Conservation (phyloP, 805 yeast species). For the Candida krabiensis region DNA sequence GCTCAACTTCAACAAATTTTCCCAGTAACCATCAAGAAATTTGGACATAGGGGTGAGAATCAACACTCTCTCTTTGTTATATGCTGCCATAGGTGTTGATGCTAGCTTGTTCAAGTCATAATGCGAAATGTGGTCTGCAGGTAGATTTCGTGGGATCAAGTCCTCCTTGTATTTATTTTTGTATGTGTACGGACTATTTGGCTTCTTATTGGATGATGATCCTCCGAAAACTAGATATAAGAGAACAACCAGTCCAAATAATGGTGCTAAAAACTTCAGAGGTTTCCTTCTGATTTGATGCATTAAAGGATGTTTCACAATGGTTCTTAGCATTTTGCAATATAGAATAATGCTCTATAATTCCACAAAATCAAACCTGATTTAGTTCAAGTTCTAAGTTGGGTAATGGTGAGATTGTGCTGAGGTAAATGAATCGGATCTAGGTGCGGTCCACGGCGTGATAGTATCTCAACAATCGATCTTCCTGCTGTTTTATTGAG, state of each 20-base stretch:
- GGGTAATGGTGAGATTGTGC: no score
- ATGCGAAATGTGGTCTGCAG: conserved; percentile 75
- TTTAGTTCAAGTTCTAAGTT: no score
- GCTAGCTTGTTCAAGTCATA: conserved; percentile 80
- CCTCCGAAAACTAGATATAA: conserved; percentile 44
- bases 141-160: conserved; percentile 59
- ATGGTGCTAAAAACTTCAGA: conserved; percentile 44
- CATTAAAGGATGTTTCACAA: conserved; percentile 29
- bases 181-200: conserved; percentile 34
- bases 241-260: conserved; percentile 40
- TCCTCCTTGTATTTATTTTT: conserved; percentile 44
- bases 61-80: conserved; percentile 78
- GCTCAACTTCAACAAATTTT: conserved; percentile 65
- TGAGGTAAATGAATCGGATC: no score
- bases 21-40: conserved; percentile 87
- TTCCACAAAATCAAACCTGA: no score
- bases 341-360: no score
- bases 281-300: conserved; percentile 66
- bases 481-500: no score
- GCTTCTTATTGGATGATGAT: conserved; percentile 22
- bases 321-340: conserved; percentile 5
- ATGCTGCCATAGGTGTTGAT: conserved; percentile 68
- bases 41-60: conserved; percentile 88
- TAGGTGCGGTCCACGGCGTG: no score
- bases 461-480: no score